Evolutionary conservation across 495 filamentous ascomycete genomes (phyloP).

Genomic region (Xylaria castorea): DNA sequence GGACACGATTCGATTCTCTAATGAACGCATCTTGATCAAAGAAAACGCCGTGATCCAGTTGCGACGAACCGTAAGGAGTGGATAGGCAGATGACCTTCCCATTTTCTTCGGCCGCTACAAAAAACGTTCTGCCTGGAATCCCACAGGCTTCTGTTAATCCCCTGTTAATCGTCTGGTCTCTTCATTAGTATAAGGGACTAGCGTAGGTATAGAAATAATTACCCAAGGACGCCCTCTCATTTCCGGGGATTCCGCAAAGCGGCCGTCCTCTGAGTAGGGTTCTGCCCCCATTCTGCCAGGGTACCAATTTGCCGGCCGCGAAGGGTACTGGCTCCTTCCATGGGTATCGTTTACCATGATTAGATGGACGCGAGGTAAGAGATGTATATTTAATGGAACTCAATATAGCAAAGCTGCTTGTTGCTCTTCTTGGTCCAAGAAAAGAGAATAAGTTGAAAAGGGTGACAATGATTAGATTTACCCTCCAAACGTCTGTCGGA

Average conservation of each 20-base stretch:
- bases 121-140: conserved; percentile 20
- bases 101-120: conserved; percentile 22
- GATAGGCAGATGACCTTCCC: conserved; percentile 14
- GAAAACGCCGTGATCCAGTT: conserved; percentile 21
- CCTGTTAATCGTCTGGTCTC: conserved; percentile 16
- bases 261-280: conserved; percentile 32
- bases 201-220: background rate
- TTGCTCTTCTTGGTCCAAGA: background rate
- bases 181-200: background rate
- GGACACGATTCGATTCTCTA: background rate
- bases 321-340: conserved; percentile 33
- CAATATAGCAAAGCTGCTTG: background rate
- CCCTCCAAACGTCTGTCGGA: background rate
- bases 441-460: background rate
- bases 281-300: conserved; percentile 33
- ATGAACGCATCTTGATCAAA: conserved; percentile 8
- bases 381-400: background rate
- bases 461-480: background rate
- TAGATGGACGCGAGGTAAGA: background rate
- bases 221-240: conserved; percentile 13
- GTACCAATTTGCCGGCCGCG: conserved; percentile 30
- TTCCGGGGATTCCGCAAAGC: conserved; percentile 24
- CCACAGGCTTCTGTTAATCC: conserved; percentile 19
- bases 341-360: conserved; percentile 37
- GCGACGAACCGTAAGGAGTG: conserved; percentile 10